A percentile compares a stretch with the other conserved stretches of the same genome.
Evolutionary conservation across 257 asterid genomes (phyloP).

Genomic region (Solanum gracilifrons): DNA sequence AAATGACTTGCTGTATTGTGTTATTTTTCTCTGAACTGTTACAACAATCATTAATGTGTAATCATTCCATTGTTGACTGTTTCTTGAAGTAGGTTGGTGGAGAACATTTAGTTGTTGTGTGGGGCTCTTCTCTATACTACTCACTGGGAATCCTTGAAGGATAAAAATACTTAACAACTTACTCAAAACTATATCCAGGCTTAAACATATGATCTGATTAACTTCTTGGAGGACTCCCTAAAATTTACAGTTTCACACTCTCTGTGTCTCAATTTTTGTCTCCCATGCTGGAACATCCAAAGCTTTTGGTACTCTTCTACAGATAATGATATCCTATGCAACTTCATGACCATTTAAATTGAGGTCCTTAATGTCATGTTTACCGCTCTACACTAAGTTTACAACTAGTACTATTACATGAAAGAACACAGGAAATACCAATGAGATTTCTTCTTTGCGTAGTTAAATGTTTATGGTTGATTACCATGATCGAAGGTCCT

Average conservation of each 20-base stretch:
- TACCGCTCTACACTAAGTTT: neutral
- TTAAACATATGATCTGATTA: neutral
- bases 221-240: neutral
- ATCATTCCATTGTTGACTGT: neutral
- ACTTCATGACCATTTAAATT: neutral
- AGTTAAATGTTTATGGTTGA: neutral
- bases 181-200: neutral
- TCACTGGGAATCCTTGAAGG: neutral
- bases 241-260: neutral
- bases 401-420: neutral
- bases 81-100: neutral
- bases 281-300: neutral
- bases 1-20: neutral
- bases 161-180: neutral
- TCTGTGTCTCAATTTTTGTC: neutral
- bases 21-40: neutral
- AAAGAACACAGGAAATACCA: neutral
- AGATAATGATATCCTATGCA: neutral
- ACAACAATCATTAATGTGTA: neutral
- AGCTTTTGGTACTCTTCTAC: neutral
- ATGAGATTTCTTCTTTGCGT: neutral
- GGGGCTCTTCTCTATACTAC: neutral
- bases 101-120: neutral
- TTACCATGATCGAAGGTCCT: neutral
- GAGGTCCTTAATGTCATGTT: neutral